A percentile compares a stretch with the other conserved stretches of the same genome.
phyloP scores from a whole-genome alignment of 2,329 filamentous ascomycete genomes.

The Pestalotiopsis sp. region DNA sequence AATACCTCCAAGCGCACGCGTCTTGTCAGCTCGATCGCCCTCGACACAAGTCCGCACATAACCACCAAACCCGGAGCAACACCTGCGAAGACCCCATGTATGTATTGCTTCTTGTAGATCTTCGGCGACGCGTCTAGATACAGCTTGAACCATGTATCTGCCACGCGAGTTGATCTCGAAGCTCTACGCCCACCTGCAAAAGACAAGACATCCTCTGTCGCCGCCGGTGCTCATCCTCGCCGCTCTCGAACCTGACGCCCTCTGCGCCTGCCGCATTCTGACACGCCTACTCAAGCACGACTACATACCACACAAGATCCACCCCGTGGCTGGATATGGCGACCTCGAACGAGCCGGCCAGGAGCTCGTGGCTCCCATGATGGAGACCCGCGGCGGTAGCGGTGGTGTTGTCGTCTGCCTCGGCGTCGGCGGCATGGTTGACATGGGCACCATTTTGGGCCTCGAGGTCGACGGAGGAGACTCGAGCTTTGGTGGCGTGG shows the following conservation, averaged over 20 bases:
- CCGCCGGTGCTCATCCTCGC: constrained; percentile 90
- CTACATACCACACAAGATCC: constrained; percentile 97
- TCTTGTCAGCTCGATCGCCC: not conserved
- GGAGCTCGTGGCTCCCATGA: constrained; percentile 83
- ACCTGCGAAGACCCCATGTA: constrained; percentile 21
- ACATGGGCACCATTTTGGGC: constrained; percentile 79
- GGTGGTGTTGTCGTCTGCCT: constrained; percentile 91
- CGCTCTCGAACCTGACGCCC: constrained; percentile 90
- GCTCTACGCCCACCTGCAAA: constrained; percentile 87
- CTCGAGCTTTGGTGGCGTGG: constrained; percentile 77
- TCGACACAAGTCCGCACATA: not conserved
- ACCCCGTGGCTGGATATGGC: constrained; percentile 89
- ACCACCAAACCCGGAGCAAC: constrained; percentile 13
- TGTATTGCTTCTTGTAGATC: constrained; percentile 33
- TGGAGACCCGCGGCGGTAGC: constrained; percentile 78
- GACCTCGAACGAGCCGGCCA: constrained; percentile 81
- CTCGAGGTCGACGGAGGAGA: constrained; percentile 70
- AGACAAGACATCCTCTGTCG: constrained; percentile 84
- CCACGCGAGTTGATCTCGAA: constrained; percentile 87
- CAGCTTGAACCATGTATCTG: constrained; percentile 76
- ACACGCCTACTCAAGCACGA: constrained; percentile 94
- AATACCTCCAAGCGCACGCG: not conserved
- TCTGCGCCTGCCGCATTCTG: constrained; percentile 93
- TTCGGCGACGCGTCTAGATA: constrained; percentile 36
- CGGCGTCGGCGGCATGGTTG: constrained; percentile 89